Percentiles rank a stretch among this genome's conserved stretches.
phyloP scores from a whole-genome alignment of 805 yeast species.

The Wickerhamomyces kurtzmanii region DNA sequence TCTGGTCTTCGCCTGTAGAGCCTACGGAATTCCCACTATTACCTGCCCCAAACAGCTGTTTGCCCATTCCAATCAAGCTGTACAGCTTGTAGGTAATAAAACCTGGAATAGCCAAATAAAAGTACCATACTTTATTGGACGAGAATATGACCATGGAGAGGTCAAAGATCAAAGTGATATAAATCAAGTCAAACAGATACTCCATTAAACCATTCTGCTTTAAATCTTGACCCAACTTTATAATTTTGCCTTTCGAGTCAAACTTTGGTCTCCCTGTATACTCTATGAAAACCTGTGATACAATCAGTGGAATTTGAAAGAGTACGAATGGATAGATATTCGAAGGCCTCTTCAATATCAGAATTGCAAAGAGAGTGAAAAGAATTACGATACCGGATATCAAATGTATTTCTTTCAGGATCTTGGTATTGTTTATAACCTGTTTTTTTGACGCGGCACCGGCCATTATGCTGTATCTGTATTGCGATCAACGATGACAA shows the following conservation, averaged over 20 bases:
- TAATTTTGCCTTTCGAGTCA: slow-evolving; percentile 24
- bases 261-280: slow-evolving; percentile 39
- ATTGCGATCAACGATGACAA: too few species aligned
- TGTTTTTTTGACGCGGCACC: slow-evolving; percentile 47
- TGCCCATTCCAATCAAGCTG: slow-evolving; percentile 19
- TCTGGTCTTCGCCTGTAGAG: slow-evolving; percentile 2
- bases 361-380: slow-evolving; percentile 16
- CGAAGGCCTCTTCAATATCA: slow-evolving; percentile 26
- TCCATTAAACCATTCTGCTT: slow-evolving; percentile 39
- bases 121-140: slow-evolving; percentile 37
- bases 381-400: slow-evolving; percentile 18
- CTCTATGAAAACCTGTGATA: slow-evolving; percentile 33
- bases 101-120: slow-evolving; percentile 31
- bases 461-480: too few species aligned
- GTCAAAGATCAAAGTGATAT: slow-evolving; percentile 40
- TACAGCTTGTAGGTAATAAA: slow-evolving; percentile 35
- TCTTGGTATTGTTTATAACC: slow-evolving; percentile 29
- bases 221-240: slow-evolving; percentile 38
- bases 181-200: slow-evolving; percentile 44
- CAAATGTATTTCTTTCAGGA: slow-evolving; percentile 28
- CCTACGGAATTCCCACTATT: slow-evolving; percentile 2
- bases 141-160: slow-evolving; percentile 33
- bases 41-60: slow-evolving; percentile 14
- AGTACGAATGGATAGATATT: slow-evolving; percentile 17
- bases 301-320: slow-evolving; percentile 21